A percentile compares a stretch with the other conserved stretches of the same genome.
phyloP scores from a whole-genome alignment of 1,139 yeast species.

The Magnusiomyces fungicola region DNA sequence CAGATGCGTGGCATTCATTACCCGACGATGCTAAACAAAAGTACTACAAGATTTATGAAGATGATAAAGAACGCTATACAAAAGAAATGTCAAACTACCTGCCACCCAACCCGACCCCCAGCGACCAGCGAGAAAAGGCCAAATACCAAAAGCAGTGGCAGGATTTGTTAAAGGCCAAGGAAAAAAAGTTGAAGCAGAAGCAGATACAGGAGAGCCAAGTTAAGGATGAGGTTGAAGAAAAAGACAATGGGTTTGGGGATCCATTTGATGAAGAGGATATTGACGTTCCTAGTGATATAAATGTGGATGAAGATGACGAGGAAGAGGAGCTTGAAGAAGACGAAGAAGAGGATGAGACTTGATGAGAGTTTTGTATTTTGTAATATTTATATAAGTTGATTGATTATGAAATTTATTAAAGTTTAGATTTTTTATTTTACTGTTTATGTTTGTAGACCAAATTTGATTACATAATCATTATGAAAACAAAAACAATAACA shows the following conservation, averaged over 20 bases:
- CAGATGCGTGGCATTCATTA: constrained; percentile 81
- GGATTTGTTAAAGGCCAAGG: constrained; percentile 1
- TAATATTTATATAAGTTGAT: too few relatives aligned
- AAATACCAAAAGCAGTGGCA: constrained; percentile 1
- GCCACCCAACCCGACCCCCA: constrained; percentile 23
- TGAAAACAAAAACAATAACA: too few relatives aligned
- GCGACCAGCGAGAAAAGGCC: constrained; percentile 17
- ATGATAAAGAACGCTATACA: constrained; percentile 69
- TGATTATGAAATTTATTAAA: too few relatives aligned
- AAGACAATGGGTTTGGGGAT: background rate
- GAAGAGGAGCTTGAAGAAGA: background rate
- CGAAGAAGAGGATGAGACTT: background rate
- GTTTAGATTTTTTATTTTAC: too few relatives aligned
- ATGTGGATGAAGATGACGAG: background rate
- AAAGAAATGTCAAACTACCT: constrained; percentile 65
- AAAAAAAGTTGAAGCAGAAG: constrained; percentile 3
- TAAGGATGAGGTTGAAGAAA: constrained; percentile 1
- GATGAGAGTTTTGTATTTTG: too few relatives aligned
- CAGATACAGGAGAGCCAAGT: background rate
- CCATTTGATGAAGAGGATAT: background rate
- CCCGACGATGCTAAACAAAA: constrained; percentile 66
- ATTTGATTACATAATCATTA: too few relatives aligned
- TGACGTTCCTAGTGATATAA: background rate
- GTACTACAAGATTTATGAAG: constrained; percentile 68
- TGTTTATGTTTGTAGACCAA: too few relatives aligned